These are phyloP conservation scores for Heterobasidion irregulare DNA, from an alignment of 1,284 basidiomycete species.

Conservation along the genomic window DNA sequence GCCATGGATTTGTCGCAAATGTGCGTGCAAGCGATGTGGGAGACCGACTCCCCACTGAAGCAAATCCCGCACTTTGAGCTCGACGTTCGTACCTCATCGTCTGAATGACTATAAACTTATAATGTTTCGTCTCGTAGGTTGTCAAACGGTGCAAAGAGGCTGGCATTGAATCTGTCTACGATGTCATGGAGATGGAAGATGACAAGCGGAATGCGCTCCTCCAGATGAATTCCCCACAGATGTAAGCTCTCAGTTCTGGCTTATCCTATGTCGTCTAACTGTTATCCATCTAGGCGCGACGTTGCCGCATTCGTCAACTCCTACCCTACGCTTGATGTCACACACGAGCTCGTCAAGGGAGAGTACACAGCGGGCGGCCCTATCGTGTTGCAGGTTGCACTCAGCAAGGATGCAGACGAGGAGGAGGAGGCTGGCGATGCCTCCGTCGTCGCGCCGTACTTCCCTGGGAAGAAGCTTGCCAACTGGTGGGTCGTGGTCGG, in stretches of 20 bases:
- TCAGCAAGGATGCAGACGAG: slow-evolving; percentile 81
- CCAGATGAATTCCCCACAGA: slow-evolving; percentile 80
- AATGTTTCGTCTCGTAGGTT: slow-evolving; percentile 33
- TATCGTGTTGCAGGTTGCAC: slow-evolving; percentile 72
- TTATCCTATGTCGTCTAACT: slow-evolving; percentile 7
- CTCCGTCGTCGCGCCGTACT: slow-evolving; percentile 85
- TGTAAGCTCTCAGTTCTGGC: slow-evolving; percentile 40
- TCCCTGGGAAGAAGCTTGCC: slow-evolving; percentile 84
- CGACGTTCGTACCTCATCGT: slow-evolving; percentile 44
- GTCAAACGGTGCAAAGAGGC: slow-evolving; percentile 82
- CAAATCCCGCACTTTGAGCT: slow-evolving; percentile 95
- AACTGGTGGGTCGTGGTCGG: slow-evolving; percentile 98
- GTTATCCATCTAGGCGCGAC: slow-evolving; percentile 48
- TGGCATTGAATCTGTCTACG: slow-evolving; percentile 82
- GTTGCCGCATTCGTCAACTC: slow-evolving; percentile 93
- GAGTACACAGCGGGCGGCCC: slow-evolving; percentile 81
- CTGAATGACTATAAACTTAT: background rate
- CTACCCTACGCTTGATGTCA: slow-evolving; percentile 89
- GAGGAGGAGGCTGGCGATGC: slow-evolving; percentile 70
- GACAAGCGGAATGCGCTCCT: slow-evolving; percentile 77
- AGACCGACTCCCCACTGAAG: slow-evolving; percentile 88
- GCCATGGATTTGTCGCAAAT: slow-evolving; percentile 99
- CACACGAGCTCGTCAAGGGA: slow-evolving; percentile 74
- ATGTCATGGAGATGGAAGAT: slow-evolving; percentile 97
- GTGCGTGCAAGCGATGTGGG: slow-evolving; percentile 98